Base-by-base conservation (phyloP, 176 grass and related monocot species). In the Cocos nucifera region DNA sequence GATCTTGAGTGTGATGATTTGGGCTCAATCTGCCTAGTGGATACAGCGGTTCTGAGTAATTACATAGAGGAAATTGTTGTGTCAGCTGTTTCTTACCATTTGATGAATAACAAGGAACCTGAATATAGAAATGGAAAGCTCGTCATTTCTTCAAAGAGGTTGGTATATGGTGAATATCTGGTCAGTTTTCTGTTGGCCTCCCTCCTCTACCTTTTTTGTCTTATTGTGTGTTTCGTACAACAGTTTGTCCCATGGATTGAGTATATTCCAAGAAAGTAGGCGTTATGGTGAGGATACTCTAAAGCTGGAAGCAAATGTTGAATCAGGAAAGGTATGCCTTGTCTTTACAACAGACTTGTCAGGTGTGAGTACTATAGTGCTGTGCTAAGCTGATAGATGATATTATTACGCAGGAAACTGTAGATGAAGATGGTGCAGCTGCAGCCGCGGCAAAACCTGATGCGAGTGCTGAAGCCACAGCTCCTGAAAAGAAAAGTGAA, bases 121-220 rank as follows among this genome's bases (percentile, higher is more conserved):
- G 77, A 86, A 58, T 99, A 99, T 73, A 92, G 81, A 68, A 89
- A 89, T 77, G 94, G 94, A 62, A 99, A 89, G 71, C 94, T 99
- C 22, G 52, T 99, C 62, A 58, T 99, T 73, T 89, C 94, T 55
- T 78, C 85, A 39, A 89, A 89, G 64, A 99, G 94, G 94, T 48
- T 29, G 23, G 64, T 51, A 78, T 69, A 59, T 51, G 9, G 29
- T 69, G 29, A 26, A 63, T 50, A 8, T 57, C 7, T 14, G 19
- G 0, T 48, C 54, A 62, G 50, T 55, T 53, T 66, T 71, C 2
- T 17, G 49, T 35, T 23, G 35, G 35, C 35, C 10, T 44, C 10
- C 6, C 10, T 12, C 35, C 32, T 28, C 26, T 4, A 30, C 10
- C 54, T 22, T 54, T 71, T 52, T 56, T 22, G 5, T 67, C 74